Conservation (phyloP, 768 basidiomycete genomes). For the Mycena albidolilacea region DNA sequence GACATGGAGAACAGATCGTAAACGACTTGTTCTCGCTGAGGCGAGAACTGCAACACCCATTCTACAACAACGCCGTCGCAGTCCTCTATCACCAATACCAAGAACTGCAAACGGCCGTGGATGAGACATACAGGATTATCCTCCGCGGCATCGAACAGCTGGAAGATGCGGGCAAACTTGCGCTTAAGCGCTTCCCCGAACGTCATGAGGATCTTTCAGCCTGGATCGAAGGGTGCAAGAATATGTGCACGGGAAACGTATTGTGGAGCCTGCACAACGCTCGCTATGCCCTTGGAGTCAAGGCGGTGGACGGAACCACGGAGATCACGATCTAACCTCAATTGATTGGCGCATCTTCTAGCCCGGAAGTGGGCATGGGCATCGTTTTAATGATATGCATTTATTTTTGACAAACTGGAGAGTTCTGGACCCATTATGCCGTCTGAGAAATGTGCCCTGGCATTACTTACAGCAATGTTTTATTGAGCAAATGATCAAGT, state of each 20-base stretch:
- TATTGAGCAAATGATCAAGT: too few relatives aligned
- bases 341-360: too few relatives aligned
- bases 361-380: too few relatives aligned
- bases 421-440: too few relatives aligned
- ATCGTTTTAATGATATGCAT: too few relatives aligned
- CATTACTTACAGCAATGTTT: too few relatives aligned
- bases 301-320: neutral
- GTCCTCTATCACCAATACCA: slow-evolving; percentile 1
- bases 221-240: slow-evolving; percentile 6
- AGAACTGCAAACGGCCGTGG: neutral
- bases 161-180: neutral
- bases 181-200: neutral
- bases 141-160: neutral
- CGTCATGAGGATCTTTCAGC: neutral
- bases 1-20: neutral
- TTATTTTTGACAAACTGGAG: too few relatives aligned
- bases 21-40: neutral
- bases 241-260: neutral
- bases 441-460: too few relatives aligned
- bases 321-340: neutral
- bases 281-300: neutral
- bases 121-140: neutral
- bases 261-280: neutral
- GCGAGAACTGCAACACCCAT: slow-evolving; percentile 1
- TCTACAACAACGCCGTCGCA: neutral